Percentiles rank a stretch among this genome's conserved stretches.
These are phyloP conservation scores for Eucalyptus microcorys DNA, from an alignment of 345 rosid genomes.

Conservation along the genomic window DNA sequence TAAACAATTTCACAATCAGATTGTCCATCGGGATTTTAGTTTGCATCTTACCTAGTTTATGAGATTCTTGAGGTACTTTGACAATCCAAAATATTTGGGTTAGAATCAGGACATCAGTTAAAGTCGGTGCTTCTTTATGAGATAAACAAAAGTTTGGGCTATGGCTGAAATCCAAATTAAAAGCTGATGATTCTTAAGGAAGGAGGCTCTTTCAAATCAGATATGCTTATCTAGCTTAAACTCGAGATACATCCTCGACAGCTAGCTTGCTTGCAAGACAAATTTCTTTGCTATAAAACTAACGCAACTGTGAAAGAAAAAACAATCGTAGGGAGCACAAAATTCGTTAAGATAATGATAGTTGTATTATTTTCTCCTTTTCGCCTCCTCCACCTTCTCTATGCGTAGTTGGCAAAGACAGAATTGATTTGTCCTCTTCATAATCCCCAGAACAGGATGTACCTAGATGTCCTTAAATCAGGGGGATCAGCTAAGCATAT, in stretches of 20 bases:
- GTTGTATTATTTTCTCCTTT: not conserved
- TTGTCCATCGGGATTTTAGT: not conserved
- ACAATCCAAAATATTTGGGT: not conserved
- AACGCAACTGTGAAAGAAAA: not conserved
- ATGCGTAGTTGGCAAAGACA: not conserved
- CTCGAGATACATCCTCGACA: not conserved
- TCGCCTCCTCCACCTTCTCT: not conserved
- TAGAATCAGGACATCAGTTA: not conserved
- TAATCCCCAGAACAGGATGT: not conserved
- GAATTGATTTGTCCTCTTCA: not conserved
- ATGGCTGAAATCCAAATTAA: not conserved
- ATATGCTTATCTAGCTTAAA: not conserved
- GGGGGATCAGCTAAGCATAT: not conserved
- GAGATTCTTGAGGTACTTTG: not conserved
- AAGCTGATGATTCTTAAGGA: not conserved
- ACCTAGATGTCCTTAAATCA: not conserved
- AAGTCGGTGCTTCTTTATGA: not conserved
- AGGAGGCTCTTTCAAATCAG: not conserved
- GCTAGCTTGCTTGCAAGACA: not conserved
- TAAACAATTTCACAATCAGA: not conserved
- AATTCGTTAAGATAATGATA: not conserved
- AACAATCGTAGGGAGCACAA: not conserved
- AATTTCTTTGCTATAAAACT: not conserved
- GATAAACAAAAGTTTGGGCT: not conserved
- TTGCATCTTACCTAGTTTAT: not conserved